Evolutionary conservation across 495 filamentous ascomycete genomes (phyloP).

Genomic region (Aspergillus campestris): DNA sequence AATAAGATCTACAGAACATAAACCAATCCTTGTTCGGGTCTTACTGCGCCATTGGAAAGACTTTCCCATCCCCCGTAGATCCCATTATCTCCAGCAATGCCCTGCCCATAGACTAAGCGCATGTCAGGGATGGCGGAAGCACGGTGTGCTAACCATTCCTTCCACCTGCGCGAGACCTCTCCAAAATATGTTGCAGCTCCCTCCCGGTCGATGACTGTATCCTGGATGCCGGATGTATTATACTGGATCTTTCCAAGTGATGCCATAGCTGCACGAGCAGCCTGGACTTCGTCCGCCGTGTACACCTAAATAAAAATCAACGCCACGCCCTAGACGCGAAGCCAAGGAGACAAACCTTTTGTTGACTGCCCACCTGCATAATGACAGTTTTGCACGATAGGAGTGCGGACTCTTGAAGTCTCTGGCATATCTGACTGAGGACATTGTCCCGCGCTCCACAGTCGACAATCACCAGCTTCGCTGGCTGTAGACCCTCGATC

Average conservation of each 20-base stretch:
- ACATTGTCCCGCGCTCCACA: slow-evolving; percentile 41
- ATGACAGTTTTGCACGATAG: slow-evolving; percentile 18
- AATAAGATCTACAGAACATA: not conserved
- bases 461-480: slow-evolving; percentile 42
- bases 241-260: slow-evolving; percentile 21
- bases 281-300: slow-evolving; percentile 16
- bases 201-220: slow-evolving; percentile 22
- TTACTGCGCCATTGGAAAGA: slow-evolving; percentile 29
- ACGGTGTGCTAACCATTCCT: slow-evolving; percentile 23
- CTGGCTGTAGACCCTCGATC: slow-evolving; percentile 8
- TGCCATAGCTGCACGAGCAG: not conserved
- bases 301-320: slow-evolving; percentile 10
- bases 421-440: slow-evolving; percentile 22
- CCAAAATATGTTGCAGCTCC: slow-evolving; percentile 26
- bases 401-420: slow-evolving; percentile 11
- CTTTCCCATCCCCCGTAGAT: slow-evolving; percentile 37
- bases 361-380: slow-evolving; percentile 33
- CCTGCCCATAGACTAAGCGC: slow-evolving; percentile 34
- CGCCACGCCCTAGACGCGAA: not conserved
- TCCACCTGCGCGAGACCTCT: slow-evolving; percentile 19
- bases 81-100: slow-evolving; percentile 26
- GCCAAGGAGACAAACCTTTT: slow-evolving; percentile 14
- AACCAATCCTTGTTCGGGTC: slow-evolving; percentile 25
- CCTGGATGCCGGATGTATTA: slow-evolving; percentile 36
- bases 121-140: slow-evolving; percentile 20